Evolutionary conservation across 2,329 filamentous ascomycete species (phyloP).

Genomic region (Trichoderma sp.): DNA sequence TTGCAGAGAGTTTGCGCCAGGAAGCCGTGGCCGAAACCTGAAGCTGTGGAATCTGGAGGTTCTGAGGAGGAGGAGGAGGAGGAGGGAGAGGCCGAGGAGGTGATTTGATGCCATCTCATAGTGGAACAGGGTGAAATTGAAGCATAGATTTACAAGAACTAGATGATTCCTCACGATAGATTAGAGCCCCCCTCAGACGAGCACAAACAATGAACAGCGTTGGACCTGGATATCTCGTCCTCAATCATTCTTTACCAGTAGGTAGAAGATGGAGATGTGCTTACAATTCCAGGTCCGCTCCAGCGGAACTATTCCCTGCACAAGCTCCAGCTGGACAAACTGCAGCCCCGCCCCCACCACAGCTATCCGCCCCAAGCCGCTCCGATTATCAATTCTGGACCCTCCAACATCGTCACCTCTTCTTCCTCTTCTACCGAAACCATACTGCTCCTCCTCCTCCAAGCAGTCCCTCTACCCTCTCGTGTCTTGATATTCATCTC

Average conservation of each 20-base stretch:
- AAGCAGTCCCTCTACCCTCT: neutral
- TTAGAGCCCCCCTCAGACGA: too few relatives aligned
- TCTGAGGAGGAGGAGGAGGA: neutral
- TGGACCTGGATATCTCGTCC: too few relatives aligned
- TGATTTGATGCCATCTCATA: neutral
- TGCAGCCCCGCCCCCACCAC: conserved; percentile 20
- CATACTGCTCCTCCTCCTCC: neutral
- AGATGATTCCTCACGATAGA: neutral
- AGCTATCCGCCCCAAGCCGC: conserved; percentile 21
- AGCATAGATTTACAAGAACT: too few relatives aligned
- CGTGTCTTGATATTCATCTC: neutral
- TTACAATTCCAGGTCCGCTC: too few relatives aligned
- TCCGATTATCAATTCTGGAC: neutral
- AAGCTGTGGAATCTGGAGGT: neutral
- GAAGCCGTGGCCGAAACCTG: neutral
- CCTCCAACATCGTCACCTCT: neutral
- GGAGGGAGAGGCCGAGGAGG: too few relatives aligned
- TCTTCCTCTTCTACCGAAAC: too few relatives aligned
- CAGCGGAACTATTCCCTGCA: neutral
- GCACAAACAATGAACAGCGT: too few relatives aligned
- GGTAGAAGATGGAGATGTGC: too few relatives aligned
- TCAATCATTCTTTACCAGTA: too few relatives aligned
- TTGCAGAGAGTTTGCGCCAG: neutral
- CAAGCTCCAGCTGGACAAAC: neutral
- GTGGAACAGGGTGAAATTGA: too few relatives aligned